Conservation (phyloP, 192 early-diverging fungal species). For the Dissophora globulifera region DNA sequence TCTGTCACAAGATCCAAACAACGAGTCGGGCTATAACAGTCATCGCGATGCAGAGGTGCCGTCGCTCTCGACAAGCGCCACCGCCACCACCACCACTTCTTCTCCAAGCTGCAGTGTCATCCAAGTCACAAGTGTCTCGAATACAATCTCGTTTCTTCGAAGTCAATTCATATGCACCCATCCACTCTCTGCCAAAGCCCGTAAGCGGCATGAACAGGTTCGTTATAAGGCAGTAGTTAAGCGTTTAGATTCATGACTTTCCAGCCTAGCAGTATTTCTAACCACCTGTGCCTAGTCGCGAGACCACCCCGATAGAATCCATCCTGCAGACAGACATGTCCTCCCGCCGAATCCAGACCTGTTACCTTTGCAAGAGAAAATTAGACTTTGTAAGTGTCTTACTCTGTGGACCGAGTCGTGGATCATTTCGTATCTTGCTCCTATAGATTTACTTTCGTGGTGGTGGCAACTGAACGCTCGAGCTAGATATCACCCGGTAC, state of each 20-base stretch:
- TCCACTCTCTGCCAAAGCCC: neutral
- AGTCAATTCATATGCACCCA: conserved; percentile 37
- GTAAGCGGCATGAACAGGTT: conserved; percentile 28
- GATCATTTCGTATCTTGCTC: no score
- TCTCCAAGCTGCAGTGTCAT: neutral
- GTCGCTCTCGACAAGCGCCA: neutral
- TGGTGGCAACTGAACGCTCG: neutral
- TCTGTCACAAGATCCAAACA: no score
- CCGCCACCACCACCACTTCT: neutral
- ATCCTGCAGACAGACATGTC: conserved; percentile 28
- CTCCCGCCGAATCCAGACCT: conserved; percentile 32
- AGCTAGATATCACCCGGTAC: conserved; percentile 21
- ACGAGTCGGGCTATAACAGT: conserved; percentile 16
- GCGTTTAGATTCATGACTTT: neutral
- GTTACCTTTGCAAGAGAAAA: conserved; percentile 22
- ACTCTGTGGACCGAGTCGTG: no score
- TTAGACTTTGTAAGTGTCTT: conserved; percentile 18
- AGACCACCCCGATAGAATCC: conserved; percentile 22
- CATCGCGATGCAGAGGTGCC: conserved; percentile 12
- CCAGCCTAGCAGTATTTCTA: neutral
- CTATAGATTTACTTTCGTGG: neutral
- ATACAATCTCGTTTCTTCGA: conserved; percentile 13
- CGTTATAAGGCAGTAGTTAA: neutral
- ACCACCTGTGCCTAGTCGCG: conserved; percentile 19
- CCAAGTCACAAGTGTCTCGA: no score